Percentiles rank a stretch among this genome's conserved stretches.
Evolutionary conservation across 164 flowering plant species (phyloP).

Genomic region (Vitis rupestris): DNA sequence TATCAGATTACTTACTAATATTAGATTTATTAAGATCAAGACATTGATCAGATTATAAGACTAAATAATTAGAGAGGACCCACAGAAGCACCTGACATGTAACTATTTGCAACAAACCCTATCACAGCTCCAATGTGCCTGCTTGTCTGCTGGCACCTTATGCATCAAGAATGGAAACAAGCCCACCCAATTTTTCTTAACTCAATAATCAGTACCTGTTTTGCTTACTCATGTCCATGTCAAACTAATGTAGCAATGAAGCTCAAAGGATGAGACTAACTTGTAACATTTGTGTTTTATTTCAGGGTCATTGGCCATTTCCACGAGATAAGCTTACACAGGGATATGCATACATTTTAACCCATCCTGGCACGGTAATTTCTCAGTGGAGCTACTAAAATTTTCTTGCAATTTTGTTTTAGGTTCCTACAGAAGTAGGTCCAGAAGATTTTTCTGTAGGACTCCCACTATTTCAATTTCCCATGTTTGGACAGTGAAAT

Average conservation of each 20-base stretch:
- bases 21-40: too few species aligned
- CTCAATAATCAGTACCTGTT: not conserved
- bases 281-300: slow-evolving; percentile 1
- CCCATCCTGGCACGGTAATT: slow-evolving; percentile 65
- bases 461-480: too few species aligned
- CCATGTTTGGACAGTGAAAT: too few species aligned
- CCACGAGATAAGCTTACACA: slow-evolving; percentile 61
- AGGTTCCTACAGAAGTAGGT: too few species aligned
- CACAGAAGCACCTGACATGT: too few species aligned
- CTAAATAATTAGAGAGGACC: too few species aligned
- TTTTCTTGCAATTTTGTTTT: not conserved
- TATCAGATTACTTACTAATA: too few species aligned
- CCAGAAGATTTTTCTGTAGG: too few species aligned
- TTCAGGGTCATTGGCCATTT: slow-evolving; percentile 70
- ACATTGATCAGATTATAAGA: too few species aligned
- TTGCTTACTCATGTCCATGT: not conserved
- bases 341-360: slow-evolving; percentile 67
- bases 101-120: too few species aligned
- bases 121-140: too few species aligned
- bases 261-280: not conserved
- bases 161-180: not conserved
- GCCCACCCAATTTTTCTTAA: not conserved
- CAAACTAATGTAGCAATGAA: not conserved
- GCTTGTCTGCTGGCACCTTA: too few species aligned
- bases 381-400: not conserved